These are phyloP conservation scores for Truncatella angustata DNA, from an alignment of 2,329 filamentous ascomycete genomes.

Conservation along the genomic window DNA sequence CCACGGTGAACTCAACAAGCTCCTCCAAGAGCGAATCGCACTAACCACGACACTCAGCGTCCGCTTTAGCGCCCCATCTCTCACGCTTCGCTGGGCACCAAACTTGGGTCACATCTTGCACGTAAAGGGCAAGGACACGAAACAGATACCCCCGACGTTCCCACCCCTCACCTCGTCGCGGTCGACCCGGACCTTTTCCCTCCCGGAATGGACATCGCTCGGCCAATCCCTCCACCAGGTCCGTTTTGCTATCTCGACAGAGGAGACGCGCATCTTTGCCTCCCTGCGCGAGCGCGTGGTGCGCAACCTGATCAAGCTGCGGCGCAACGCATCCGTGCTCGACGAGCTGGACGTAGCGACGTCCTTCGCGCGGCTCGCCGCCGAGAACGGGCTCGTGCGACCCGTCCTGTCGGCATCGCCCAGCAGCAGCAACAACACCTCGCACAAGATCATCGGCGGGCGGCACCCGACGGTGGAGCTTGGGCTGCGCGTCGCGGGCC, in stretches of 20 bases:
- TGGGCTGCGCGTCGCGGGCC: conserved; percentile 74
- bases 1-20: conserved; percentile 62
- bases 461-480: conserved; percentile 91
- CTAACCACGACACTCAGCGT: conserved; percentile 62
- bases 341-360: conserved; percentile 91
- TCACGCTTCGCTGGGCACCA: conserved; percentile 83
- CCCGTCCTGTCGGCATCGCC: conserved; percentile 57
- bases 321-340: conserved; percentile 85
- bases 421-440: too few relatives aligned
- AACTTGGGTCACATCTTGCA: conserved; percentile 88
- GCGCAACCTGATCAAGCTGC: conserved; percentile 76
- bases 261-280: conserved; percentile 80
- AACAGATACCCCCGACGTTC: conserved; percentile 30
- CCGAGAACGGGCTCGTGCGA: conserved; percentile 70
- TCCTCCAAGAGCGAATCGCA: conserved; percentile 57
- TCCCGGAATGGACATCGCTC: conserved; percentile 79
- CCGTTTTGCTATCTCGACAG: conserved; percentile 73
- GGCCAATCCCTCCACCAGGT: conserved; percentile 77
- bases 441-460: conserved; percentile 78
- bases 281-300: conserved; percentile 74
- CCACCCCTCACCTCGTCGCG: conserved; percentile 75
- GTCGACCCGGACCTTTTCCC: conserved; percentile 79
- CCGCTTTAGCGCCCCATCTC: conserved; percentile 58
- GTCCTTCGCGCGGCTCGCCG: conserved; percentile 77
- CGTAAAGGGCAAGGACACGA: conserved; percentile 76